Base-by-base conservation (phyloP, 2,329 filamentous ascomycete species). In the Orbilia quercus region DNA sequence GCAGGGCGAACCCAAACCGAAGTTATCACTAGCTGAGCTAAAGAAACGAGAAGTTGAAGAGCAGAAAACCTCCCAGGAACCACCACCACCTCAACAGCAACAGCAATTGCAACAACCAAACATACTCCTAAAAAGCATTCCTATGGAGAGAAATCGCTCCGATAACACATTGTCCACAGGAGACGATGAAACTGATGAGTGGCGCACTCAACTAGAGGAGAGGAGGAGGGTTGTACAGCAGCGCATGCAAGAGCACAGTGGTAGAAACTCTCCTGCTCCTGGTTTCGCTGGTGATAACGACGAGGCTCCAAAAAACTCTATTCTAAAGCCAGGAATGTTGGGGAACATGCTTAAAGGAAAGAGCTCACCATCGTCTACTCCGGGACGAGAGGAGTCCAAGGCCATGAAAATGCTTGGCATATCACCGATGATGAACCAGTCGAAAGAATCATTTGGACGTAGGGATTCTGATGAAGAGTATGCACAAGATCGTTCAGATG, bases 301-400 rank as follows among this genome's bases (percentile, higher is more conserved):
- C 22, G 67, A 72, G 28, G 53, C 48, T 36, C 67, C 59, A 5
- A 72, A 72, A 34, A 72, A 72, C 28, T 72, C 67, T 20, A 72
- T 72, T 28, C 60, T 72, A 4, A 72, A 72, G 31, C 67, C 67
- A 14, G 67, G 67, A 7, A 64, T 72, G 67, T 38, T 72, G 11
- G 67, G 67, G 7, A 72, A 72, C 42, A 72, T 72, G 67, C 45
- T 72, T 2, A 72, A 72, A 36, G 67, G 67, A 11, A 72, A 72
- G 34, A 40, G 45, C 25, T 60, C 67, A 14, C 59, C 59, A 25
- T 51, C 53, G 1, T 59, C 45, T n/a, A 53, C 59, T 2, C 58
- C 59, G 18, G 58, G 57, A 1, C 40, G 40, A 18, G 55, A 62
- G 6, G 59, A 72, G 31, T 25, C 31, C n/a, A 72, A 72, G 45